phyloP scores from a whole-genome alignment of 179 eudicot species.

The Carnegiea gigantea region DNA sequence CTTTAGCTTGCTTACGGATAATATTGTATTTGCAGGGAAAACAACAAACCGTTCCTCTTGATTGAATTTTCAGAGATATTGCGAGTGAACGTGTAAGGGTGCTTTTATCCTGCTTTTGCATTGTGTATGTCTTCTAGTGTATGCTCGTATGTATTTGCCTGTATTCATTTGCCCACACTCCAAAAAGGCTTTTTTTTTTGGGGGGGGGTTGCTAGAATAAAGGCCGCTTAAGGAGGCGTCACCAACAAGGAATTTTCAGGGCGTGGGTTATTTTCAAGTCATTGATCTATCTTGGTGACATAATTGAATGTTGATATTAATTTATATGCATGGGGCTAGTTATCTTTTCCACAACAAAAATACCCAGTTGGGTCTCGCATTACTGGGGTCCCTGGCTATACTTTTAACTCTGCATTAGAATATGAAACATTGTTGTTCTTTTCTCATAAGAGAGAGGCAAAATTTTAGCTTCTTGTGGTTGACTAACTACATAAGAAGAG shows the following conservation, averaged over 20 bases:
- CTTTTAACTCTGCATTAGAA: background rate
- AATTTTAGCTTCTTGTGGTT: too few relatives aligned
- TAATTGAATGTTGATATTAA: background rate
- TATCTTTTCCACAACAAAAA: background rate
- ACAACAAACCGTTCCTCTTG: slow-evolving; percentile 68
- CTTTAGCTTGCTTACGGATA: slow-evolving; percentile 14
- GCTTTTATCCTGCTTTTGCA: slow-evolving; percentile 9
- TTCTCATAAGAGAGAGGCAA: too few relatives aligned
- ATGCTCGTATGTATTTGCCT: background rate
- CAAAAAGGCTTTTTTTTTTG: background rate
- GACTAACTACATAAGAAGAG: too few relatives aligned
- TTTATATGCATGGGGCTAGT: background rate
- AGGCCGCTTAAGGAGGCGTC: background rate
- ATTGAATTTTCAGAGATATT: slow-evolving; percentile 82
- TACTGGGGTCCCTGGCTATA: background rate
- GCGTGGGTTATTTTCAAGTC: background rate
- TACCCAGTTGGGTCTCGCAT: background rate
- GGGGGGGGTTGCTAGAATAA: background rate
- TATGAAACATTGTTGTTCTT: too few relatives aligned
- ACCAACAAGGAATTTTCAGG: background rate
- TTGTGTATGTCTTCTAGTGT: background rate
- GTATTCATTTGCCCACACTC: background rate
- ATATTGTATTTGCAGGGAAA: slow-evolving; percentile 53
- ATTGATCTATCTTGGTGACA: background rate
- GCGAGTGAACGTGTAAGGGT: slow-evolving; percentile 82